Evolutionary conservation across 805 yeast species (phyloP).

Genomic region (Candida endomychidarum): DNA sequence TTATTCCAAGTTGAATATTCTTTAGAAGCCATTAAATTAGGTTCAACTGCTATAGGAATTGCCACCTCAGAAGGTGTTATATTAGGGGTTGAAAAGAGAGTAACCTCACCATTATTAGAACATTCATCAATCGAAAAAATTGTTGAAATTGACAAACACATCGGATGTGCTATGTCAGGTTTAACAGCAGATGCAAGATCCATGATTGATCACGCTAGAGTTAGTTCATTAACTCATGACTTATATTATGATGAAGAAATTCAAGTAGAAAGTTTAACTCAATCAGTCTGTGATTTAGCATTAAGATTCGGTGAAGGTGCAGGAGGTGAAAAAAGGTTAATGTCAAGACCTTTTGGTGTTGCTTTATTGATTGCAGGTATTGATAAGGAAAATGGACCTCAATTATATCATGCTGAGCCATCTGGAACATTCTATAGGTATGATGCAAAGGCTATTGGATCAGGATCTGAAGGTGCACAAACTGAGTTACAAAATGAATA

Average conservation of each 20-base stretch:
- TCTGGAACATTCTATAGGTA: conserved; percentile 97
- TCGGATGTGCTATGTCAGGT: conserved; percentile 99
- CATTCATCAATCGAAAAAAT: conserved; percentile 93
- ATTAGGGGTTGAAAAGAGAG: conserved; percentile 95
- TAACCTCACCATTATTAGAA: conserved; percentile 88
- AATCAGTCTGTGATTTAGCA: conserved; percentile 95
- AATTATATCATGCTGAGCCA: conserved; percentile 97
- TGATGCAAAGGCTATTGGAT: conserved; percentile 98
- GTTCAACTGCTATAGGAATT: conserved; percentile 98
- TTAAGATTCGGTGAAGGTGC: conserved; percentile 97
- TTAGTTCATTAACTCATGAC: conserved; percentile 80
- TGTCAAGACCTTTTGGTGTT: conserved; percentile 99
- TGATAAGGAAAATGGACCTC: conserved; percentile 92
- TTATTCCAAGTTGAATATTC: conserved; percentile 97
- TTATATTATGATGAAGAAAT: conserved; percentile 90
- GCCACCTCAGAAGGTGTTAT: conserved; percentile 94
- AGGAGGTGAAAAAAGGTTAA: conserved; percentile 87
- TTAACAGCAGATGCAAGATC: conserved; percentile 98
- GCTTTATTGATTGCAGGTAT: conserved; percentile 94
- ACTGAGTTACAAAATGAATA: conserved; percentile 96
- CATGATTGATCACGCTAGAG: conserved; percentile 98
- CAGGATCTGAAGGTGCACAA: conserved; percentile 99
- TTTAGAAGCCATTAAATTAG: conserved; percentile 91
- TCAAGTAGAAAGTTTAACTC: conserved; percentile 90
- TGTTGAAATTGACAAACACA: conserved; percentile 88